Evolutionary conservation across 2,329 filamentous ascomycete genomes (phyloP), one percentile per base, ranked within the genome.

Genomic region (Leptographium procerum): DNA sequence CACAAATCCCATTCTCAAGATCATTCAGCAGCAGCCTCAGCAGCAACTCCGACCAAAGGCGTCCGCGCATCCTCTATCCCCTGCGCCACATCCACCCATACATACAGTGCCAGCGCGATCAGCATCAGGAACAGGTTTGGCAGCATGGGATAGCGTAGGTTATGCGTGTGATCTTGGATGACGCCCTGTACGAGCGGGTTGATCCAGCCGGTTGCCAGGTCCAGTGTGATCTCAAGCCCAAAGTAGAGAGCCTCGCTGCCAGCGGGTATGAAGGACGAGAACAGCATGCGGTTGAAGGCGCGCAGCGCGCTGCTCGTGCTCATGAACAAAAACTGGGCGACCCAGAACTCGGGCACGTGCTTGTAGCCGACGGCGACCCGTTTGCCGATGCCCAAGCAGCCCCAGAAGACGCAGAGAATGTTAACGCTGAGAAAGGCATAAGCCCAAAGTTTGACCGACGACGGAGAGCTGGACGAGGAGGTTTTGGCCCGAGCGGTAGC

Each of bases 91-190:
- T 57, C 58, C 26, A 55, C 58, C 52, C 58, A 57, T 6, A 57
- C 4, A 26, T 60, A 52, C 34, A 57, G 31, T 1, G 9, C 31
- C 22, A 55, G 34, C 2, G 55, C 29, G 7, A 57, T 10, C 31
- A 57, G n/a, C 22, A 59, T 55, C 1, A 55, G 43, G 28, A 59
- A 54, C 28, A 59, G 29, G 33, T 55, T 59, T 19, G 51, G 55
- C 10, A 57, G 55, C 58, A 59, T 57, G 19, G 50, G 58, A 31
- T 57, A 57, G 40, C 55, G 55, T 33, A 57, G 58, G 51, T 54
- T 59, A 45, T 59, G 55, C 2, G 54, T 59, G 36, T 45, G 31
- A 43, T 54, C 19, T 31, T 59, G 54, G 40, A 57, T 59, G 40
- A 57, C 55, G 26, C 55, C 51, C 43, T 57, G 51, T 5, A 59